A percentile compares a stretch with the other conserved stretches of the same genome.
These are phyloP conservation scores for Dactylellina cionopaga DNA, from an alignment of 2,329 filamentous ascomycete species.

Conservation along the genomic window DNA sequence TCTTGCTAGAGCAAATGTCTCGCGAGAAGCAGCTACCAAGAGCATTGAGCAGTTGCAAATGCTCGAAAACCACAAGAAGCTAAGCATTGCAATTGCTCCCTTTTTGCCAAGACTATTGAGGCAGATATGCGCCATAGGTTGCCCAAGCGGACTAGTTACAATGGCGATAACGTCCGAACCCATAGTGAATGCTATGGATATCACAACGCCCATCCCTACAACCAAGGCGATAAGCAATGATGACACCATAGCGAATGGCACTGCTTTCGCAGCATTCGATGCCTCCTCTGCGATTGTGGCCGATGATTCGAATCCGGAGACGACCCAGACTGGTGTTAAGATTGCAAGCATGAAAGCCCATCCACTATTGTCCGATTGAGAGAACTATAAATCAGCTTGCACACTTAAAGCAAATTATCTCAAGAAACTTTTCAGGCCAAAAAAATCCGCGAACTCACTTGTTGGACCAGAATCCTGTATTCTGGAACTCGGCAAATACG, in stretches of 20 bases:
- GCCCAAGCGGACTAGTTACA: conserved; percentile 28
- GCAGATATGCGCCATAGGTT: conserved; percentile 49
- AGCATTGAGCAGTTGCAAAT: conserved; percentile 59
- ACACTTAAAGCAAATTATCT: neutral
- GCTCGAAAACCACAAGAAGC: conserved; percentile 57
- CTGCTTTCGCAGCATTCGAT: conserved; percentile 58
- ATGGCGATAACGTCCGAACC: conserved; percentile 38
- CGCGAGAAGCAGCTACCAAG: conserved; percentile 58
- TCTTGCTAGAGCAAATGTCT: conserved; percentile 58
- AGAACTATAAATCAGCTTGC: neutral
- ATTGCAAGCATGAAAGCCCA: conserved; percentile 59
- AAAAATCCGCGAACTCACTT: conserved; percentile 36
- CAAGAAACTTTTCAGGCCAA: neutral
- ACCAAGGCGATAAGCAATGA: conserved; percentile 55
- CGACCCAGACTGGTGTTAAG: conserved; percentile 58
- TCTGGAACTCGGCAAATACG: conserved; percentile 57
- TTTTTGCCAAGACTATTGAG: conserved; percentile 43
- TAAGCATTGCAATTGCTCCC: conserved; percentile 55
- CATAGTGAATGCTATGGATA: conserved; percentile 51
- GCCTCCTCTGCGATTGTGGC: conserved; percentile 59
- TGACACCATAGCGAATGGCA: conserved; percentile 59
- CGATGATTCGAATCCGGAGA: conserved; percentile 57
- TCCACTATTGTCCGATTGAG: conserved; percentile 42
- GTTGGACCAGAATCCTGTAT: conserved; percentile 58
- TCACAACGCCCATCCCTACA: conserved; percentile 45